Evolutionary conservation across 2,329 filamentous ascomycete genomes (phyloP).

Genomic region (Hypoxylon sp.): DNA sequence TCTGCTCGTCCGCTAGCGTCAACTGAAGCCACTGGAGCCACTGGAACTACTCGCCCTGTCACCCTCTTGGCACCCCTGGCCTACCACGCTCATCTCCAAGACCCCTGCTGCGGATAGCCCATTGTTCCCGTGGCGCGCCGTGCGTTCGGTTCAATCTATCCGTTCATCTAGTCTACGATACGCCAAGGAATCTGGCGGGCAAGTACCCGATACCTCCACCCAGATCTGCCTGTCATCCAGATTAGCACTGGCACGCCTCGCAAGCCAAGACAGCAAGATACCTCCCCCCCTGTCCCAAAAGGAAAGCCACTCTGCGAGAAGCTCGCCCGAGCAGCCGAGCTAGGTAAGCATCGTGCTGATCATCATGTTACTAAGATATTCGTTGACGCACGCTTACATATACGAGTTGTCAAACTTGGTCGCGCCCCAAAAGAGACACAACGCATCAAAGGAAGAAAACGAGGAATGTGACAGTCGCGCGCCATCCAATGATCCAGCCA

Average conservation of each 20-base stretch:
- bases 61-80: no score
- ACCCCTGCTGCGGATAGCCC: conserved; percentile 11
- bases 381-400: not conserved
- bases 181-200: not conserved
- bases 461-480: not conserved
- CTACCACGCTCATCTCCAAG: conserved; percentile 1
- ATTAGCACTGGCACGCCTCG: no score
- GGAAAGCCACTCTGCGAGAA: conserved; percentile 20
- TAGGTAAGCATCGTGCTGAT: conserved; percentile 20
- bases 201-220: not conserved
- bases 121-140: conserved; percentile 11
- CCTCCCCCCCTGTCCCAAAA: not conserved
- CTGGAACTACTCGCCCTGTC: no score
- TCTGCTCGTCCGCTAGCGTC: no score
- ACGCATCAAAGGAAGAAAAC: not conserved
- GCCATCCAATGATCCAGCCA: not conserved
- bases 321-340: conserved; percentile 11
- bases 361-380: conserved; percentile 16
- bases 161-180: not conserved
- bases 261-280: no score
- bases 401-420: conserved; percentile 8
- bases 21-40: no score
- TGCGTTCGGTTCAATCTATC: not conserved
- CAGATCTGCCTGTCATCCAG: no score
- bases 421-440: not conserved